A percentile compares a stretch with the other conserved stretches of the same genome.
phyloP scores from a whole-genome alignment of 2,329 filamentous ascomycete genomes.

The Botrytis cinerea region DNA sequence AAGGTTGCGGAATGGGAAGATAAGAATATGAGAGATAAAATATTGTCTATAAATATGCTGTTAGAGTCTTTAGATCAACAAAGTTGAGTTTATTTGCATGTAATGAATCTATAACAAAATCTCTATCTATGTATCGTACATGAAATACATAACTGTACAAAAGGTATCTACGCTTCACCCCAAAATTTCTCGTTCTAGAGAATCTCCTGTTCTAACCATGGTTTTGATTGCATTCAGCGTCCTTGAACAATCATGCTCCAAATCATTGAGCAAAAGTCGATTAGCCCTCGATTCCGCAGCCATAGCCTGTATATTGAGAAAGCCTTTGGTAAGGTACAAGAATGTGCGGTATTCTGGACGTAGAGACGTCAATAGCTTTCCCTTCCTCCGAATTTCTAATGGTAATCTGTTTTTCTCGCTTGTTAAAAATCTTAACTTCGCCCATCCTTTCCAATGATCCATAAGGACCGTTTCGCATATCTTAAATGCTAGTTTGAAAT shows the following conservation, averaged over 20 bases:
- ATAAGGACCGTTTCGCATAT: conserved; percentile 79
- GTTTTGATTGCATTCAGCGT: conserved; percentile 38
- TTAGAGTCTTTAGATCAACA: not conserved
- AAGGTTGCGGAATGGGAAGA: not conserved
- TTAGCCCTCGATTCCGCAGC: conserved; percentile 35
- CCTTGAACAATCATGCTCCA: conserved; percentile 38
- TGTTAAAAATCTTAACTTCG: conserved; percentile 31
- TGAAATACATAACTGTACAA: not conserved
- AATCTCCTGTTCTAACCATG: conserved; percentile 36
- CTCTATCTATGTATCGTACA: conserved; percentile 7
- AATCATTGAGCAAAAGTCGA: conserved; percentile 33
- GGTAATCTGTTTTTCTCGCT: conserved; percentile 34
- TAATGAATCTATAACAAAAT: not conserved
- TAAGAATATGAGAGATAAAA: not conserved
- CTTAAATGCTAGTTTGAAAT: conserved; percentile 67
- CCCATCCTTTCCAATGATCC: conserved; percentile 76
- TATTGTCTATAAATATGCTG: not conserved
- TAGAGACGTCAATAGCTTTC: conserved; percentile 31
- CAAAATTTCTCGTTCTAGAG: conserved; percentile 34
- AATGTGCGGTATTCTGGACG: conserved; percentile 39
- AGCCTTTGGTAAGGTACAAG: conserved; percentile 37
- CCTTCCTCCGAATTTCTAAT: conserved; percentile 33
- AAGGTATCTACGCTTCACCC: not conserved
- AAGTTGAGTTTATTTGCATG: conserved; percentile 13
- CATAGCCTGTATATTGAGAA: conserved; percentile 37